Evolutionary conservation across 2,329 filamentous ascomycete species (phyloP).

Genomic region (Biscogniauxia mediterranea): DNA sequence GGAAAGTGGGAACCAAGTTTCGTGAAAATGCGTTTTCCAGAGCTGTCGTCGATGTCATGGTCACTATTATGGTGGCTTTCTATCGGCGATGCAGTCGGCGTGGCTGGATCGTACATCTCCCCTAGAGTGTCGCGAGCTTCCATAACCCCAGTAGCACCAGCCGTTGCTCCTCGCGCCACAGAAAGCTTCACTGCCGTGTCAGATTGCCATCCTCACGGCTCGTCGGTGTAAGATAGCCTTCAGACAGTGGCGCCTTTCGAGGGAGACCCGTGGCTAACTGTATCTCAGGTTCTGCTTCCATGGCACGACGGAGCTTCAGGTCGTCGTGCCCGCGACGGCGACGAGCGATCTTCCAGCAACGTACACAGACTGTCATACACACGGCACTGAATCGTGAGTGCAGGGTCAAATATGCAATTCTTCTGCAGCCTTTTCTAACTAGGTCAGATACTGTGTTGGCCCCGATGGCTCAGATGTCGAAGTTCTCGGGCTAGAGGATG

Average conservation of each 20-base stretch:
- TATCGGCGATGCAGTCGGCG: not conserved
- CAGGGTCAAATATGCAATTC: not conserved
- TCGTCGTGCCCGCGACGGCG: slow-evolving; percentile 30
- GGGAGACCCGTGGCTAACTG: not conserved
- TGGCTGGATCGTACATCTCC: slow-evolving; percentile 7
- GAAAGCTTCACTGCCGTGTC: slow-evolving; percentile 46
- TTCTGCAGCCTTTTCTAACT: not conserved
- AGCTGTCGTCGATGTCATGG: not conserved
- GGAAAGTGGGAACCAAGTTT: not conserved
- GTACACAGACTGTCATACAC: slow-evolving; percentile 48
- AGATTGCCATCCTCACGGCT: slow-evolving; percentile 49
- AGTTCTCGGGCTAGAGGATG: slow-evolving; percentile 39
- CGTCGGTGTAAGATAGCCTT: slow-evolving; percentile 37
- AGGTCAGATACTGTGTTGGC: slow-evolving; percentile 59
- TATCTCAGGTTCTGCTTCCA: slow-evolving; percentile 32
- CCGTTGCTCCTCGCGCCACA: slow-evolving; percentile 29
- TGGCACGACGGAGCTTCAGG: slow-evolving; percentile 29
- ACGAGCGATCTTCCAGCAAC: slow-evolving; percentile 29
- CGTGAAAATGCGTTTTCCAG: not conserved
- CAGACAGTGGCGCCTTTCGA: not conserved
- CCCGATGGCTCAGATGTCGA: slow-evolving; percentile 60
- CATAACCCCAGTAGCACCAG: slow-evolving; percentile 7
- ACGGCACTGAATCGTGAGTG: slow-evolving; percentile 49
- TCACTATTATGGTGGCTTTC: slow-evolving; percentile 1
- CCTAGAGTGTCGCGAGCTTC: not conserved